Evolutionary conservation across 176 grass and related monocot genomes (phyloP).

Genomic region (Calamus simplicifolius): DNA sequence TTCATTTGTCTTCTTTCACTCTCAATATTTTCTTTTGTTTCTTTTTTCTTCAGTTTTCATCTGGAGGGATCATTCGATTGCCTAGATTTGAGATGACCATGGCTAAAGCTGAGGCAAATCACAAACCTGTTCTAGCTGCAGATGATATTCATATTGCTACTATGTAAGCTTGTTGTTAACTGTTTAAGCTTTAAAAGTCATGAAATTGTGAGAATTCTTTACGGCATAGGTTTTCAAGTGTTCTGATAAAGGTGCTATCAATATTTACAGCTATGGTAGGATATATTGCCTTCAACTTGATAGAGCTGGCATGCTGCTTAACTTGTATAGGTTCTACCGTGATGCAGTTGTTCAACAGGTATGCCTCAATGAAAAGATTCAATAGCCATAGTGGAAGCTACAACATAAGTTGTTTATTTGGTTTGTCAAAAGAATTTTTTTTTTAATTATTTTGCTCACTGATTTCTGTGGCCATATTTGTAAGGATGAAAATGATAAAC

Average conservation of each 20-base stretch:
- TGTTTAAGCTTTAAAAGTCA: background rate
- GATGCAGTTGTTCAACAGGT: slow-evolving; percentile 99
- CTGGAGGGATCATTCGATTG: slow-evolving; percentile 73
- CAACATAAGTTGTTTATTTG: too few relatives aligned
- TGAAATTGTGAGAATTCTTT: too few relatives aligned
- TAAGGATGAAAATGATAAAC: too few relatives aligned
- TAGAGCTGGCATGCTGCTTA: slow-evolving; percentile 63
- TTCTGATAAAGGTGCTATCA: too few relatives aligned
- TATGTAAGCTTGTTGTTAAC: slow-evolving; percentile 45
- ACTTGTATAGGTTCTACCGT: slow-evolving; percentile 89
- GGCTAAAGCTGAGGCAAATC: slow-evolving; percentile 78
- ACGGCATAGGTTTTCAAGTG: too few relatives aligned
- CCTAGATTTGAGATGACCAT: slow-evolving; percentile 96
- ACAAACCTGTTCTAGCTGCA: slow-evolving; percentile 78
- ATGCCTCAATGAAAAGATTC: slow-evolving; percentile 4
- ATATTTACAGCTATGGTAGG: slow-evolving; percentile 75
- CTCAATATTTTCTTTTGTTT: background rate
- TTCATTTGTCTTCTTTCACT: background rate
- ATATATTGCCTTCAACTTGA: slow-evolving; percentile 96
- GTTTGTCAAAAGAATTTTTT: too few relatives aligned
- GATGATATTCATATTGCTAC: slow-evolving; percentile 93
- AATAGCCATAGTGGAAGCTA: too few relatives aligned
- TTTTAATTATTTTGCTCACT: too few relatives aligned
- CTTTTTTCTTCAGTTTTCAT: slow-evolving; percentile 61
- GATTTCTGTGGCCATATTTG: too few relatives aligned